phyloP scores from a whole-genome alignment of 2,329 filamentous ascomycete genomes.

The Elsinoe perseae region DNA sequence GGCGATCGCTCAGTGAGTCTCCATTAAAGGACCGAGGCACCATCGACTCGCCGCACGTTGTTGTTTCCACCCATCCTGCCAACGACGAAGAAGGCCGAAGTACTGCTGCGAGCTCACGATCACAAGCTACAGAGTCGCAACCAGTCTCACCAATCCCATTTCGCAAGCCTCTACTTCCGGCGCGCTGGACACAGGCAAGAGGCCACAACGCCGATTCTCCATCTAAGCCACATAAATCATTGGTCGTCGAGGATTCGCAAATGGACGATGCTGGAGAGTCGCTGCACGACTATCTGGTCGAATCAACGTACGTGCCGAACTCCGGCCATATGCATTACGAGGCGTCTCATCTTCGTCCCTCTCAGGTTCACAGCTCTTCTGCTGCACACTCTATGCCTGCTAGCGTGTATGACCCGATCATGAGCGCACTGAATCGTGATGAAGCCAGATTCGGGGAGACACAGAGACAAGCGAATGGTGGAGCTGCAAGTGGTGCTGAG shows the following conservation, averaged over 20 bases:
- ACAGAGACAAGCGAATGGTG: slow-evolving; percentile 2
- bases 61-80: neutral
- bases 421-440: slow-evolving; percentile 19
- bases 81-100: neutral
- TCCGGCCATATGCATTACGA: neutral
- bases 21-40: slow-evolving; percentile 21
- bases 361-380: neutral
- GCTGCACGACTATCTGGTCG: neutral
- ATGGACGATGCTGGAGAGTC: slow-evolving; percentile 15
- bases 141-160: slow-evolving; percentile 7
- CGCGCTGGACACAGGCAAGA: neutral
- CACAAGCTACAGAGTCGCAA: neutral
- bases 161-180: neutral
- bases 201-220: slow-evolving; percentile 3
- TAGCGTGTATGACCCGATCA: slow-evolving; percentile 17
- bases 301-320: neutral
- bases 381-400: slow-evolving; percentile 5
- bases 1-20: slow-evolving; percentile 1
- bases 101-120: neutral
- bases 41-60: slow-evolving; percentile 4
- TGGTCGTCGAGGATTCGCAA: slow-evolving; percentile 18
- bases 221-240: neutral
- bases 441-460: slow-evolving; percentile 18
- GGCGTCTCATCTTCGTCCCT: neutral
- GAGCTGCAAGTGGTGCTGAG: neutral